Evolutionary conservation across 1,139 yeast genomes (phyloP).

Genomic region (Scheffersomyces quercinus): DNA sequence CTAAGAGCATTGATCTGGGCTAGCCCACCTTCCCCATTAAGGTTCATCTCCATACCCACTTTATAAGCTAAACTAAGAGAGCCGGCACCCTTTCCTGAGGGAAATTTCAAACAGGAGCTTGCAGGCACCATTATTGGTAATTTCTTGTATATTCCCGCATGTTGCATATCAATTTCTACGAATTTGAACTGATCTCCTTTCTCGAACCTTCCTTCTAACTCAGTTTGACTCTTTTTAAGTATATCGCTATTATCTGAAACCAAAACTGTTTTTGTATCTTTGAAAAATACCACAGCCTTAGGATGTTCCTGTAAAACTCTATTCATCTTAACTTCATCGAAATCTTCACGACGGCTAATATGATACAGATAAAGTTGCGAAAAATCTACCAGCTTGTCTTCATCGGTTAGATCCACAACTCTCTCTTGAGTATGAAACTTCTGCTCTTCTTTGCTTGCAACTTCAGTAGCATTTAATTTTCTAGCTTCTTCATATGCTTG

Average conservation of each 20-base stretch:
- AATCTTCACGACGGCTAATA: constrained; percentile 1
- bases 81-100: constrained; percentile 13
- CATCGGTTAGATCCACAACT: neutral
- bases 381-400: neutral
- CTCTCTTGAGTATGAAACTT: neutral
- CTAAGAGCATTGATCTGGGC: neutral
- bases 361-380: neutral
- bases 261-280: constrained; percentile 21
- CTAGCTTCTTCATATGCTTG: neutral
- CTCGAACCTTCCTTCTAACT: constrained; percentile 1
- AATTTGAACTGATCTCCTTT: constrained; percentile 5
- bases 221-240: constrained; percentile 1
- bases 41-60: constrained; percentile 7
- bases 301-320: constrained; percentile 12
- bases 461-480: neutral
- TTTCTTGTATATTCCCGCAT: neutral
- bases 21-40: neutral
- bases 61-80: constrained; percentile 12
- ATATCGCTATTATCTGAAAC: constrained; percentile 13
- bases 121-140: constrained; percentile 18
- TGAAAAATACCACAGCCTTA: constrained; percentile 17
- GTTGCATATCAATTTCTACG: constrained; percentile 9
- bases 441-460: neutral
- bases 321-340: constrained; percentile 9
- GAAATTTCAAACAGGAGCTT: constrained; percentile 18